Conservation (phyloP, 371 early-diverging fungal species). For the Mucor mucedo region DNA sequence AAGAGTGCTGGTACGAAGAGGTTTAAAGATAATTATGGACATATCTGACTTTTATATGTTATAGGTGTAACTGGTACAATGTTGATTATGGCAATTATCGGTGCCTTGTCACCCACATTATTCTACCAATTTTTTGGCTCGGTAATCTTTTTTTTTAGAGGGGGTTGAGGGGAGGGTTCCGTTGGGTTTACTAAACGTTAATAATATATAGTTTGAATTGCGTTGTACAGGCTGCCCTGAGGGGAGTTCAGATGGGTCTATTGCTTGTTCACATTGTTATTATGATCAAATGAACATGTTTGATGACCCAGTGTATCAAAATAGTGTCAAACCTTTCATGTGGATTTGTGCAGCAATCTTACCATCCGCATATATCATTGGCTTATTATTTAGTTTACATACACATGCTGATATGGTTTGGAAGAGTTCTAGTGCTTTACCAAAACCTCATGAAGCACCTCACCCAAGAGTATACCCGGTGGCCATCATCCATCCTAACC, state of each 20-base stretch:
- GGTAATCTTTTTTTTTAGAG: conserved; percentile 31
- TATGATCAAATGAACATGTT: conserved; percentile 71
- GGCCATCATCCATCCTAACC: conserved; percentile 21
- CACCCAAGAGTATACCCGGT: conserved; percentile 28
- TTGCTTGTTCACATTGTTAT: conserved; percentile 65
- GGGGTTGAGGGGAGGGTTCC: too few species aligned
- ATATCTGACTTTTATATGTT: background rate
- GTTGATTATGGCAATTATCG: conserved; percentile 94
- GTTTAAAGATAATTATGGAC: background rate
- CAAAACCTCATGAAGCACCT: background rate
- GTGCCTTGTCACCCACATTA: conserved; percentile 91
- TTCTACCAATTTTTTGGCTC: conserved; percentile 92
- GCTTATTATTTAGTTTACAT: conserved; percentile 90
- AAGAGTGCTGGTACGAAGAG: conserved; percentile 82
- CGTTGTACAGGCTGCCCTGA: conserved; percentile 62
- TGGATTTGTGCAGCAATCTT: conserved; percentile 87
- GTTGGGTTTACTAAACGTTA: background rate
- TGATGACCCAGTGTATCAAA: conserved; percentile 81
- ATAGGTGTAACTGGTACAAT: conserved; percentile 90
- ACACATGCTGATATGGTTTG: conserved; percentile 92
- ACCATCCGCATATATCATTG: conserved; percentile 87
- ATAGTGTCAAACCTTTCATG: conserved; percentile 83
- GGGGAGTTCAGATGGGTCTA: conserved; percentile 19
- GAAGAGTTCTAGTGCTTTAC: conserved; percentile 24
- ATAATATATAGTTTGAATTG: conserved; percentile 57